Evolutionary conservation across 1,284 basidiomycete species (phyloP), one percentile per base, ranked within the genome.

Genomic region (Sanghuangporus sanghuang): DNA sequence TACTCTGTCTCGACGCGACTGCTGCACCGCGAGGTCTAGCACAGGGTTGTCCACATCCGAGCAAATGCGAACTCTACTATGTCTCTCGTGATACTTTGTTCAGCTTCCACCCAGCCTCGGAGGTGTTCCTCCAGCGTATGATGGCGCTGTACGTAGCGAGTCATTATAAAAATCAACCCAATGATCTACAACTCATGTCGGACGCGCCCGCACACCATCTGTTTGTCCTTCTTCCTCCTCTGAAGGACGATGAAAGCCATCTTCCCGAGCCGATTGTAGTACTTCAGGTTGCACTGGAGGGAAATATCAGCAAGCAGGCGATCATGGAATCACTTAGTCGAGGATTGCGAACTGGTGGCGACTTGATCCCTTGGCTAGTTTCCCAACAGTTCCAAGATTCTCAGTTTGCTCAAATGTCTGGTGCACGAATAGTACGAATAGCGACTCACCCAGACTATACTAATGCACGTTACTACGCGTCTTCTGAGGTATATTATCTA

Each of bases 131-230:
- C 50, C 97, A 99, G 76, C 87, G 96, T 53, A 95, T 99, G 91
- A 98, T 98, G 95, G 91, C 93, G 5, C 82, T 99, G 1, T 99
- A 98, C 75, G 96, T 99, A 59, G 93, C 96, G 0, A 91, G 89
- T 57, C 97, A 99, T 76, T 99, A 99, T 82, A 99, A 99, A 77
- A 99, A 99, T 76, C 93, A 96, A 72, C 97, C 97, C 21, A 99
- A 99, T 74, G 97, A 99, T 73, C 81, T 99, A 50, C 96, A 99
- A 74, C 85, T 99, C 61, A 86, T 99, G 75, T 94, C 92, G 7
- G 97, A 99, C 72, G 97, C 97, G 0, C 97, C 97, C 0, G 95
- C 95, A 0, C 96, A 99, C 72, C 93, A 96, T 70, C 84, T 99
- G 11, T 99, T 98, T 69, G 97, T 99, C 1, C 84, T 99, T 0